Evolutionary conservation across 2,329 filamentous ascomycete species (phyloP).

Genomic region (Bertia moriformis): DNA sequence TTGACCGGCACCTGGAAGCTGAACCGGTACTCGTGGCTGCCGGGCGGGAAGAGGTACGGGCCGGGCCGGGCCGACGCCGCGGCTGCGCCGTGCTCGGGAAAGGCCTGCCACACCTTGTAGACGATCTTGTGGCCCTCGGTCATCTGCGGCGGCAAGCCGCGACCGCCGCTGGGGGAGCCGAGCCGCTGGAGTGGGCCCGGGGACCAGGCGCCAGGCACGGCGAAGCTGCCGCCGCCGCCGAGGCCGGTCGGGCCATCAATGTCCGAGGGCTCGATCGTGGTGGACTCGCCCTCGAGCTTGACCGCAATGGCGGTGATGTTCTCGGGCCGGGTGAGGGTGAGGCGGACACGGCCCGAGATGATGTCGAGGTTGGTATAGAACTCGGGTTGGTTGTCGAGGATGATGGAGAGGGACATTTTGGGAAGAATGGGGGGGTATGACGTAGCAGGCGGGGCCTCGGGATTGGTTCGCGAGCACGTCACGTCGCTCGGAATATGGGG

Average conservation of each 20-base stretch:
- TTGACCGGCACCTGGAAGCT: constrained; percentile 66
- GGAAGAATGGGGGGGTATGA: too few species aligned
- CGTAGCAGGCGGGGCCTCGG: too few species aligned
- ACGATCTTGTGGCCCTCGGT: constrained; percentile 58
- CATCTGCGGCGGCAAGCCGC: constrained; percentile 20
- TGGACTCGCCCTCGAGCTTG: constrained; percentile 70
- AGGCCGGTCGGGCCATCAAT: constrained; percentile 17
- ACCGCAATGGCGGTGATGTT: constrained; percentile 60
- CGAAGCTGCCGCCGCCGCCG: constrained; percentile 24
- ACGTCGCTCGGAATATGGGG: too few species aligned
- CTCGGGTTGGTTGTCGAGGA: constrained; percentile 49
- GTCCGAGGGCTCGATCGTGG: constrained; percentile 45
- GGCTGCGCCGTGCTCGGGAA: constrained; percentile 42
- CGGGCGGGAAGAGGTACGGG: constrained; percentile 47
- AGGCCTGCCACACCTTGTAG: constrained; percentile 61
- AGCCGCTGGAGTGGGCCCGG: constrained; percentile 21
- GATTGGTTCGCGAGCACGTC: too few species aligned
- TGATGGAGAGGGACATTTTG: constrained; percentile 55
- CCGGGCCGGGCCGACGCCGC: constrained; percentile 5
- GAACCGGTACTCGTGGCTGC: constrained; percentile 65
- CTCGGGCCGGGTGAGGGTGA: constrained; percentile 50
- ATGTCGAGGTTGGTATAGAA: constrained; percentile 72
- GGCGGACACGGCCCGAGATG: constrained; percentile 45
- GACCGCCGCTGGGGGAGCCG: constrained; percentile 8
- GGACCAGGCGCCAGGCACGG: too few species aligned